phyloP scores from a whole-genome alignment of 2,329 filamentous ascomycete species.

The Botrytis squamosa region DNA sequence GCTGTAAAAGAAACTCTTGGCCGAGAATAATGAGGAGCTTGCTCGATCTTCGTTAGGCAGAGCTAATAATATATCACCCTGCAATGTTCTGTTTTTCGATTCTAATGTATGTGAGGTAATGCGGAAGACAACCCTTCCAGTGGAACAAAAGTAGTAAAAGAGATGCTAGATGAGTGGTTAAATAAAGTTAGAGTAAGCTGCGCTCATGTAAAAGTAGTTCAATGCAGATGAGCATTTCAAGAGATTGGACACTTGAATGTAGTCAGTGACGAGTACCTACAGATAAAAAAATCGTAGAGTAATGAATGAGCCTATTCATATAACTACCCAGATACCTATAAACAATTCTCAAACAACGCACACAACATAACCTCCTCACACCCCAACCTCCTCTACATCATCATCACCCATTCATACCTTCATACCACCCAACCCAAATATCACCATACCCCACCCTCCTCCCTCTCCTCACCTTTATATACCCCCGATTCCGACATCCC shows the following conservation, averaged over 20 bases:
- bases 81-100: rapidly evolving
- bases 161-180: background rate
- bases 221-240: background rate
- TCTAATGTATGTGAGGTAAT: background rate
- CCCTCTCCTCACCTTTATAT: background rate
- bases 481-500: background rate
- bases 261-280: background rate
- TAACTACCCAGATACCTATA: background rate
- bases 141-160: background rate
- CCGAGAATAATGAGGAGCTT: background rate
- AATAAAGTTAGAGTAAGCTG: background rate
- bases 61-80: background rate
- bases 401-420: background rate
- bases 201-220: background rate
- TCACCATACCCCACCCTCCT: background rate
- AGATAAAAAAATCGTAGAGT: too few relatives aligned
- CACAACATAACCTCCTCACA: background rate
- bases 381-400: background rate
- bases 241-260: background rate
- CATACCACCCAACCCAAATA: background rate
- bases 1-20: background rate
- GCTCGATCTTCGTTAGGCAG: background rate
- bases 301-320: too few relatives aligned
- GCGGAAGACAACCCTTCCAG: background rate
- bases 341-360: background rate